Evolutionary conservation across 345 rosid species (phyloP), one percentile per base, ranked within the genome.

Genomic region (Gossypium herbaceum): DNA sequence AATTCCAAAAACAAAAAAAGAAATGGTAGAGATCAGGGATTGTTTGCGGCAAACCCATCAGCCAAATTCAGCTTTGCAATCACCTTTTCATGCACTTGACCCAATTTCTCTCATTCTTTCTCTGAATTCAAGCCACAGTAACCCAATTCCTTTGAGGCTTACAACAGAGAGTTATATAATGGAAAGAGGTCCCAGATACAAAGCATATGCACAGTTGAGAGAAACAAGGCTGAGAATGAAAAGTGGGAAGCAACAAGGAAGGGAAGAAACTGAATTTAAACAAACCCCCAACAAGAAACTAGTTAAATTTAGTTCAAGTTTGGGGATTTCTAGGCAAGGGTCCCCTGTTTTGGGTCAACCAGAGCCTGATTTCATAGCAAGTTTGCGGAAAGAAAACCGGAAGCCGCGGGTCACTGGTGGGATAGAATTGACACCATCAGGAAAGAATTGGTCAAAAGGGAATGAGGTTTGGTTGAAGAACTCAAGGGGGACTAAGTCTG

Each of bases 101-200:
- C 84, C 92, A 0, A 79, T 86, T 47, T 91, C 94, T 77, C 87
- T 93, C 0, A 76, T 93, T 16, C 88, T 88, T 57, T 88, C 91
- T 39, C 90, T 90, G 15, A 84, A 84, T 48, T 72, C 88, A 34
- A 59, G 73, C 52, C 77, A 86, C 39, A 51, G 73, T 73, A 73
- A 78, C 2, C 92, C 86, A 7, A 69, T 85, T 55, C 82, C 89
- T 55, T 81, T 86, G 39, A 85, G 76, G 75, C 87, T 91, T 76
- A 72, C 86, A 63, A 77, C 89, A 1, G 85, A 87, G 72, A 58
- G 74, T 68, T 84, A 69, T 59, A 62, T 64, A 78, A 76, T 91
- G 88, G 95, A 87, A 81, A 86, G 98, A 82, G 97, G 98, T 17
- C 93, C 97, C 3, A 84, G 89, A 62, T 92, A 94, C 76, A 47